phyloP scores from a whole-genome alignment of 768 basidiomycete species.

The Hypholoma sublateritium region DNA sequence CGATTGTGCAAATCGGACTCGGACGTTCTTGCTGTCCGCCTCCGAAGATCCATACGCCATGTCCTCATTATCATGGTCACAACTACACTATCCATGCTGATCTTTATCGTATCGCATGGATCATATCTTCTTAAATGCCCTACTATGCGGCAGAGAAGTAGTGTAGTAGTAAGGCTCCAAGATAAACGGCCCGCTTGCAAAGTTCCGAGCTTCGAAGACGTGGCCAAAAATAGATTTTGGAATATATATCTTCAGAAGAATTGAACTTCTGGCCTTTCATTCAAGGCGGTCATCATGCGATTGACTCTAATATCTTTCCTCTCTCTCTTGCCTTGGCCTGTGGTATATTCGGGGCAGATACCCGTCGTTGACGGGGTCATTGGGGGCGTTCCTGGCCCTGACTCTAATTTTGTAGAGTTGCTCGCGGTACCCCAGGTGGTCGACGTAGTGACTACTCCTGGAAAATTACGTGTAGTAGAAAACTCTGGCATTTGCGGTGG shows the following conservation, averaged over 20 bases:
- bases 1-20: too few relatives aligned
- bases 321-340: slow-evolving; percentile 4
- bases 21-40: too few relatives aligned
- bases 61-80: too few relatives aligned
- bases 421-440: slow-evolving; percentile 3
- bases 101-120: not conserved
- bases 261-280: not conserved
- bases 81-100: too few relatives aligned
- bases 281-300: not conserved
- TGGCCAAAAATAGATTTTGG: not conserved
- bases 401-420: not conserved
- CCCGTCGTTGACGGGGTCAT: slow-evolving; percentile 51
- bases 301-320: not conserved
- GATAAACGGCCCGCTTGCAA: slow-evolving; percentile 6
- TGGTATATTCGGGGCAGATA: slow-evolving; percentile 36
- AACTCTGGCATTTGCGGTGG: slow-evolving; percentile 63
- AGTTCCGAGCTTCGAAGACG: not conserved
- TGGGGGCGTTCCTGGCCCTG: slow-evolving; percentile 41
- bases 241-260: not conserved
- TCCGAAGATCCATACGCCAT: too few relatives aligned
- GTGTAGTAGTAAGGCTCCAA: not conserved
- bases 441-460: slow-evolving; percentile 38
- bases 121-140: not conserved
- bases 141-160: not conserved
- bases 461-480: slow-evolving; percentile 53